phyloP scores from a whole-genome alignment of 768 basidiomycete genomes.

The Lactifluus volemus region DNA sequence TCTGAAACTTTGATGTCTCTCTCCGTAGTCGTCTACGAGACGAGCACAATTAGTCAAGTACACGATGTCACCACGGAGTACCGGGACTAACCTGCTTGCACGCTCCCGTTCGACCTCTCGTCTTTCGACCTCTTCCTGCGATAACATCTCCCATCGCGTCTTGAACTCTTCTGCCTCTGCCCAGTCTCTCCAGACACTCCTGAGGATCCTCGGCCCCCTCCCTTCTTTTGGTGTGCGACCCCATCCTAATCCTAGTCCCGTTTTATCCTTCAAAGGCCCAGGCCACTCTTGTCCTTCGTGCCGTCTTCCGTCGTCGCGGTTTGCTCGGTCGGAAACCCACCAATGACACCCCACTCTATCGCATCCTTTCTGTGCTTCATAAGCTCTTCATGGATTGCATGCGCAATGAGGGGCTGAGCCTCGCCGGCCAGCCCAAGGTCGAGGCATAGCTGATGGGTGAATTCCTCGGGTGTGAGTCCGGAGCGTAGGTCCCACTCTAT shows the following conservation, averaged over 20 bases:
- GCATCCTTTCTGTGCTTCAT: slow-evolving; percentile 93
- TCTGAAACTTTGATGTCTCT: slow-evolving; percentile 62
- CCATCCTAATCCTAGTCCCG: slow-evolving; percentile 70
- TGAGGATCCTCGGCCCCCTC: slow-evolving; percentile 69
- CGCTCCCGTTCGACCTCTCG: slow-evolving; percentile 83
- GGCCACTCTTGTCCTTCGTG: slow-evolving; percentile 40
- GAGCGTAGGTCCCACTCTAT: slow-evolving; percentile 99
- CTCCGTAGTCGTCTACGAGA: slow-evolving; percentile 45
- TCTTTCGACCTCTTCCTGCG: slow-evolving; percentile 84
- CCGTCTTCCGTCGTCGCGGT: slow-evolving; percentile 24
- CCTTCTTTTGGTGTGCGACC: slow-evolving; percentile 71
- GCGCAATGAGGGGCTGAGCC: slow-evolving; percentile 80
- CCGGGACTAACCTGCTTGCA: slow-evolving; percentile 53
- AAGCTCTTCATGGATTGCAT: slow-evolving; percentile 92
- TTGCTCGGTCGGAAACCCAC: slow-evolving; percentile 39
- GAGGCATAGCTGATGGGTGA: slow-evolving; percentile 66
- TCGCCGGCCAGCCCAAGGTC: slow-evolving; percentile 88
- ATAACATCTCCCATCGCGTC: slow-evolving; percentile 81
- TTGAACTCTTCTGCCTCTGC: slow-evolving; percentile 83
- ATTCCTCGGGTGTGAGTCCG: slow-evolving; percentile 79
- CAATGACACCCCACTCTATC: slow-evolving; percentile 87
- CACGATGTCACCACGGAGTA: neutral
- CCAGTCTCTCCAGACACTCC: slow-evolving; percentile 95
- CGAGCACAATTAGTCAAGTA: neutral
- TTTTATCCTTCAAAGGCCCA: slow-evolving; percentile 69